Base-by-base conservation (phyloP, 352 stramenopile species). In the Globisporangium viniferum region DNA sequence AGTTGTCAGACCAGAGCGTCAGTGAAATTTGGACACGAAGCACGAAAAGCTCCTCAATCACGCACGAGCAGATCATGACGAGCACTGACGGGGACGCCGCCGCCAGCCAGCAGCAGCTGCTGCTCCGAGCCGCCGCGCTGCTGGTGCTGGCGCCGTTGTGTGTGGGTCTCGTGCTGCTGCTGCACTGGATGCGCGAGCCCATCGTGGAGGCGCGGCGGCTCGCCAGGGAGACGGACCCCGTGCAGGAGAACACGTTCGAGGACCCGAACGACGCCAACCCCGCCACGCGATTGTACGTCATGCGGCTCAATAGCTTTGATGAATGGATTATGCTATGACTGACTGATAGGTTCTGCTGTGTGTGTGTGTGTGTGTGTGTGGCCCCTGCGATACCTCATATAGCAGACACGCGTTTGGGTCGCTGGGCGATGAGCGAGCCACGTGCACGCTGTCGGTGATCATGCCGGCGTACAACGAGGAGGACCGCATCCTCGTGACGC, bases 381-480 rank as follows among this genome's bases (percentile, higher is more conserved):
- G 24, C 24, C 24, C 24, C 24, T 24, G 24, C 24, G 24, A 24
- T 24, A 24, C 24, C 24, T 24, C 24, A 24, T 24, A 24, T 24
- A 24, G 24, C 29, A 93, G 81, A 20, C 71, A 73, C 24, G 61
- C 70, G 64, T 94, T 94, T 62, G 79, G 70, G 5, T 92, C 84
- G 35, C 68, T 94, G 35, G 69, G 82, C 0, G 80, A 93, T 56
- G 82, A 90, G 48, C 59, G 68, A 31, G 60, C 85, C 1, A 72
- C 78, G 31, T 67, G 86, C 33, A 81, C 88, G 56, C 72, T 99
- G 35, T 97, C 89, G 14, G 84, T 99, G 22, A 83, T 99, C 55
- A 89, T 99, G 41, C 95, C 96, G 15, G 96, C 96, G 31, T 98
- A 96, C 80, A 98, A 99, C 69, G 96, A 99, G 71, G 71, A 97